Percentiles rank a stretch among this genome's conserved stretches.
Evolutionary conservation across 768 basidiomycete genomes (phyloP).

Genomic region (Serendipita indica): DNA sequence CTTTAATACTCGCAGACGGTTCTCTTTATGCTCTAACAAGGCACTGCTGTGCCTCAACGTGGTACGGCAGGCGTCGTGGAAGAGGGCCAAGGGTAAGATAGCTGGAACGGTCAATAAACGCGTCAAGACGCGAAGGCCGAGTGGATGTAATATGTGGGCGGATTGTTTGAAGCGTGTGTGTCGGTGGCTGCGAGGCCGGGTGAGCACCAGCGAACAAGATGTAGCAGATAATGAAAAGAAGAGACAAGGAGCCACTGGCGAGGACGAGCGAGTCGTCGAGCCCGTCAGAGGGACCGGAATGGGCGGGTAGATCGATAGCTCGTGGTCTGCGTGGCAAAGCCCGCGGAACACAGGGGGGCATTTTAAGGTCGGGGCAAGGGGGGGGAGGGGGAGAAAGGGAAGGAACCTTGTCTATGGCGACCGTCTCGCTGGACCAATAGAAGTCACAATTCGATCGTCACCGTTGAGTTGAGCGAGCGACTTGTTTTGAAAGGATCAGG

Average conservation of each 20-base stretch:
- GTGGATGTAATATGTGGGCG: background rate
- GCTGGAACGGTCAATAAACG: background rate
- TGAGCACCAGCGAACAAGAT: background rate
- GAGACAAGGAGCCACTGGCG: background rate
- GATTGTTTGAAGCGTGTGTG: background rate
- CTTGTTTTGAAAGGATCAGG: too few species aligned
- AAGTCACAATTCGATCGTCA: too few species aligned
- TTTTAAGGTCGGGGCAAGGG: background rate
- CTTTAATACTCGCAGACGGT: too few species aligned
- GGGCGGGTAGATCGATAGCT: conserved; percentile 3
- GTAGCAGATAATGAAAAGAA: conserved; percentile 8
- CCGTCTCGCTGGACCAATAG: too few species aligned
- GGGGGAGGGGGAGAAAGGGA: background rate
- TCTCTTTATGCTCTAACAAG: too few species aligned
- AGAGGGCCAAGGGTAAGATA: too few species aligned
- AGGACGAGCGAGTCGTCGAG: background rate
- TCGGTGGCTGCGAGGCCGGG: background rate
- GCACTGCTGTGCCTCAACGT: too few species aligned
- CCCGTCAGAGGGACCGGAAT: background rate
- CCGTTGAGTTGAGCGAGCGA: too few species aligned
- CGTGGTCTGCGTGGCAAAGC: background rate
- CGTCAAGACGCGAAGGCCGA: background rate
- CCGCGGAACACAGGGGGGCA: too few species aligned
- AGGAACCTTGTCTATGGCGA: too few species aligned
- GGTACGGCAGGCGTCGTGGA: background rate